Base-by-base conservation (phyloP, 2,329 filamentous ascomycete species). In the Fusarium sambucinum region DNA sequence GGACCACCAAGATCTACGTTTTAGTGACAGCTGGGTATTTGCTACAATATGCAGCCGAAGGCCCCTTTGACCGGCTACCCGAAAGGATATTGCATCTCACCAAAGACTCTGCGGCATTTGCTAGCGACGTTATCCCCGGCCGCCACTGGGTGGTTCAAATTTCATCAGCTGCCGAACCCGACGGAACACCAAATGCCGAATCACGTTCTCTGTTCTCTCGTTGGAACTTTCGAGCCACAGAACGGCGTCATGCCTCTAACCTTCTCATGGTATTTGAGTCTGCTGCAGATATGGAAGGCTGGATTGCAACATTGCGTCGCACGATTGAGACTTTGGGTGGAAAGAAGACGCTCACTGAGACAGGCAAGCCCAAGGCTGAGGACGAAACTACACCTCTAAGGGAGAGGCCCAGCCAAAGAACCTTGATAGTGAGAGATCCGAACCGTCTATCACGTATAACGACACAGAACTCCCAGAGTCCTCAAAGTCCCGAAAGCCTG, bases 71-170 rank as follows among this genome's bases (percentile, higher is more conserved):
- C 70, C 85, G 92, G 25, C 77, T 89, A 13, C 92, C 92, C 0
- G 92, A 96, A 76, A 92, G 90, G 77, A 83, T 92, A 33, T 80
- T 95, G 59, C 88, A 90, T 48, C 81, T 96, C 6, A 87, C 88
- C n/a, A 89, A 88, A 66, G 86, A 91, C 47, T 94, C 92, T 5
- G 92, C 91, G 13, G 92, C 91, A 7, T 95, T 93, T 77, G 92
- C 90, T 2, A 93, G 89, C 69, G 92, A 96, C 75, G 83, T 91
- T 16, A 93, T 95, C 56, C 91, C 92, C 5, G 92, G 92, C 8
- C 88, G 88, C 63, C 92, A 94, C 73, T 94, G 91, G 88, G 92
- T 95, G 8, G 78, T 95, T 16, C 92, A 93, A 70, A 87, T 95
- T 23, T 90, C 89, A 4, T 90, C 92, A 35, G 81, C 84, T 11